phyloP scores from a whole-genome alignment of 495 filamentous ascomycete genomes.

The Xylaria sp. region DNA sequence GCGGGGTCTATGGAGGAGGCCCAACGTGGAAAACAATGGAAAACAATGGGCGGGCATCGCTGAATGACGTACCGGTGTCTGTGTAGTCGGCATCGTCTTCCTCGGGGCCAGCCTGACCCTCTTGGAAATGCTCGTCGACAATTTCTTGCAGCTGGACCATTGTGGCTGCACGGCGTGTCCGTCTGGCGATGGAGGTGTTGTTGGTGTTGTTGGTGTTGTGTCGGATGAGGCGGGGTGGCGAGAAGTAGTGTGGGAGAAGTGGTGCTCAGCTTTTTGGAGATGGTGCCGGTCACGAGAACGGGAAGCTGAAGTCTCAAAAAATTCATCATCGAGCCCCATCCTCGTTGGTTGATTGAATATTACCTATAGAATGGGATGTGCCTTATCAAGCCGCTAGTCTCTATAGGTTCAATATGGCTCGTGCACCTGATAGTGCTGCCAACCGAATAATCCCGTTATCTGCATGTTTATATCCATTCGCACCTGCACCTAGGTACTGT shows the following conservation, averaged over 20 bases:
- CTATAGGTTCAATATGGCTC: background rate
- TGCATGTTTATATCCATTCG: no score
- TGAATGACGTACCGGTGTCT: conserved; percentile 73
- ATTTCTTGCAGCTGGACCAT: conserved; percentile 99
- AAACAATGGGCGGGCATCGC: conserved; percentile 7
- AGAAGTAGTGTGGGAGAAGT: background rate
- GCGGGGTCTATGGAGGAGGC: background rate
- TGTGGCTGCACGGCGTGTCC: conserved; percentile 15
- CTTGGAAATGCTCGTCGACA: conserved; percentile 89
- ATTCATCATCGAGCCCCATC: conserved; percentile 23
- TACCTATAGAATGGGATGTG: no score
- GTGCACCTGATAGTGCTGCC: background rate
- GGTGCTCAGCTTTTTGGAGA: background rate
- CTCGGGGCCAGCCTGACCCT: conserved; percentile 72
- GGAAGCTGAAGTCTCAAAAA: conserved; percentile 21
- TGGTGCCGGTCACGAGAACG: background rate
- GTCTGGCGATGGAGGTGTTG: background rate
- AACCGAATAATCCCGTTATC: background rate
- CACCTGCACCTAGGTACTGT: no score
- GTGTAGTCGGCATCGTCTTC: conserved; percentile 88
- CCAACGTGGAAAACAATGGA: conserved; percentile 15
- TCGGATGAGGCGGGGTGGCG: no score
- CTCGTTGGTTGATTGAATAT: background rate
- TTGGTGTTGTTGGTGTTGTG: no score
- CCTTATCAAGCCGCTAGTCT: background rate